Percentiles rank a stretch among this genome's conserved stretches.
phyloP scores from a whole-genome alignment of 371 early-diverging fungal genomes.

The Mortierella sp. region DNA sequence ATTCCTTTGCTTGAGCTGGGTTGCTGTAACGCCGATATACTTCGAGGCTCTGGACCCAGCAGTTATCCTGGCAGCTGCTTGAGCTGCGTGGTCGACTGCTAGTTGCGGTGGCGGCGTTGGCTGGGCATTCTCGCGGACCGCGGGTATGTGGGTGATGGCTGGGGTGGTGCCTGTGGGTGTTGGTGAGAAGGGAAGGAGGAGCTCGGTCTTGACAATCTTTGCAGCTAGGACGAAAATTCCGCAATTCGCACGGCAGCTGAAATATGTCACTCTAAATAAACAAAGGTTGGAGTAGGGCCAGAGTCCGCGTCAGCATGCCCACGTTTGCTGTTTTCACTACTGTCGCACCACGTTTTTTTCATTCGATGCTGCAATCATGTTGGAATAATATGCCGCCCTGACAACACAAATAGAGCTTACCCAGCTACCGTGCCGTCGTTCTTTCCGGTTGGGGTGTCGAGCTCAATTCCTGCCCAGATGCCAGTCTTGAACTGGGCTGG shows the following conservation, averaged over 20 bases:
- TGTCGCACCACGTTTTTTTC: slow-evolving; percentile 7
- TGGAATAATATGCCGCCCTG: neutral
- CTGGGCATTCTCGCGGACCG: slow-evolving; percentile 16
- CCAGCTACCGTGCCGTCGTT: slow-evolving; percentile 84
- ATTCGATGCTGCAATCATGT: neutral
- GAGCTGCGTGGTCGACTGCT: slow-evolving; percentile 50
- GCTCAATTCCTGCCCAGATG: slow-evolving; percentile 85
- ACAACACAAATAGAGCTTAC: slow-evolving; percentile 46
- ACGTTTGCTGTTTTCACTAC: neutral
- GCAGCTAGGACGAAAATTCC: slow-evolving; percentile 80
- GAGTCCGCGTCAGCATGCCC: slow-evolving; percentile 7
- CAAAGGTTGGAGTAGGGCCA: neutral
- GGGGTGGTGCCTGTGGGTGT: slow-evolving; percentile 23
- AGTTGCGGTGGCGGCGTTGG: slow-evolving; percentile 20
- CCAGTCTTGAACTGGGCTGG: slow-evolving; percentile 77
- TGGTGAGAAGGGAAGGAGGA: slow-evolving; percentile 50
- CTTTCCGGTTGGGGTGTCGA: slow-evolving; percentile 84
- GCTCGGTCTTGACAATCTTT: slow-evolving; percentile 67
- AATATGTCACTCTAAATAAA: slow-evolving; percentile 69
- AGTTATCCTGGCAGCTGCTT: slow-evolving; percentile 62
- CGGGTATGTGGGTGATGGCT: slow-evolving; percentile 4
- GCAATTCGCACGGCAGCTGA: slow-evolving; percentile 74
- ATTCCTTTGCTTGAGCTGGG: slow-evolving; percentile 67
- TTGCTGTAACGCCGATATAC: slow-evolving; percentile 72
- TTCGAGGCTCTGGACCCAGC: slow-evolving; percentile 71